Percentiles rank a stretch among this genome's conserved stretches.
These are phyloP conservation scores for Lepidium aucheri DNA, from an alignment of 345 rosid species.

Conservation along the genomic window DNA sequence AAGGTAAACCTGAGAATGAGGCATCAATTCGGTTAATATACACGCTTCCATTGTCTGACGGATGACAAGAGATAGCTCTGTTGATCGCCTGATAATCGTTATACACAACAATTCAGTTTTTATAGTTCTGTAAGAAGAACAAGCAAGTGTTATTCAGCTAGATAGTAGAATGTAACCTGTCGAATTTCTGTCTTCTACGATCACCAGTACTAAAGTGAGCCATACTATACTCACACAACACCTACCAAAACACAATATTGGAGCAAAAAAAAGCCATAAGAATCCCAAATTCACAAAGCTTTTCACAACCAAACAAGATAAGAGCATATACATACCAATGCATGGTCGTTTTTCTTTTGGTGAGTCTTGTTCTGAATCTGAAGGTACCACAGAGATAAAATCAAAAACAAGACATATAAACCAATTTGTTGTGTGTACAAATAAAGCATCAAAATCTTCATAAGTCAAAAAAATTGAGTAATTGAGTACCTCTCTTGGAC, in stretches of 20 bases:
- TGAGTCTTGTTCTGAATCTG: conserved; percentile 82
- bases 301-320: background rate
- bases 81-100: conserved; percentile 65
- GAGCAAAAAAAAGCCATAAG: background rate
- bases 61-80: conserved; percentile 82
- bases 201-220: conserved; percentile 95
- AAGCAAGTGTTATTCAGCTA: background rate
- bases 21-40: conserved; percentile 74
- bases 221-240: conserved; percentile 89
- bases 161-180: conserved; percentile 37
- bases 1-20: conserved; percentile 78
- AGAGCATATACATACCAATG: conserved; percentile 42
- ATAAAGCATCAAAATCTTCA: background rate
- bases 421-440: background rate
- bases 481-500: conserved; percentile 76
- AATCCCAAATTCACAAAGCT: background rate
- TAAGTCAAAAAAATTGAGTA: background rate
- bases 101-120: background rate
- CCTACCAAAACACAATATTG: conserved; percentile 30
- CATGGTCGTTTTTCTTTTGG: conserved; percentile 53
- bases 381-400: background rate
- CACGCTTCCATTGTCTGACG: conserved; percentile 96
- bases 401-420: background rate
- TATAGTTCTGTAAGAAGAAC: background rate
- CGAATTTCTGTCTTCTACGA: conserved; percentile 83